Evolutionary conservation across 2,329 filamentous ascomycete genomes (phyloP).

Genomic region (Chaetomiaceae sp.): DNA sequence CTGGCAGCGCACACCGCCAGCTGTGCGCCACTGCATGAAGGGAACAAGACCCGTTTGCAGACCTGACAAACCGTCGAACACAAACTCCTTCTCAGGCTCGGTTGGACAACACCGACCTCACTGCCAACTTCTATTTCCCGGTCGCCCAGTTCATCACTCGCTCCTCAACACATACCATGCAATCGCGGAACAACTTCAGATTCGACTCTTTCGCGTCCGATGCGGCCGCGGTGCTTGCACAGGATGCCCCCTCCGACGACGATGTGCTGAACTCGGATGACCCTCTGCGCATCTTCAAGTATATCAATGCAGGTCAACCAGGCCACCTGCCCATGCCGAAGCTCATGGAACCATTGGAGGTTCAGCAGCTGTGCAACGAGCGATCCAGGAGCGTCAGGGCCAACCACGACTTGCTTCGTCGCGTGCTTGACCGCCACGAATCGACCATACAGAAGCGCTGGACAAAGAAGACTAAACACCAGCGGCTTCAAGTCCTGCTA

Average conservation of each 20-base stretch:
- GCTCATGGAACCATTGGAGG: background rate
- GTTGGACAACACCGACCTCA: no score
- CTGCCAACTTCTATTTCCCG: no score
- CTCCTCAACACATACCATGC: no score
- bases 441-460: conserved; percentile 46
- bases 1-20: no score
- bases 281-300: background rate
- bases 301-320: background rate
- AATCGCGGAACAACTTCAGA: no score
- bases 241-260: background rate
- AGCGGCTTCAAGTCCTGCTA: conserved; percentile 41
- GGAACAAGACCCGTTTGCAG: no score
- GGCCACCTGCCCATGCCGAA: background rate
- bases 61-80: no score
- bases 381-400: background rate
- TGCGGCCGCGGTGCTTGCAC: no score
- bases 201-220: no score
- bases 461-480: conserved; percentile 44
- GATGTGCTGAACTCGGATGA: background rate
- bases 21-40: no score
- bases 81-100: no score
- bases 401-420: conserved; percentile 25
- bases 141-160: no score
- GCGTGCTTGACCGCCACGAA: conserved; percentile 46
- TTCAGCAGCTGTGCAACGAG: background rate